Evolutionary conservation across 257 asterid species (phyloP), one percentile per base, ranked within the genome.

Genomic region (Fraxinus americana): DNA sequence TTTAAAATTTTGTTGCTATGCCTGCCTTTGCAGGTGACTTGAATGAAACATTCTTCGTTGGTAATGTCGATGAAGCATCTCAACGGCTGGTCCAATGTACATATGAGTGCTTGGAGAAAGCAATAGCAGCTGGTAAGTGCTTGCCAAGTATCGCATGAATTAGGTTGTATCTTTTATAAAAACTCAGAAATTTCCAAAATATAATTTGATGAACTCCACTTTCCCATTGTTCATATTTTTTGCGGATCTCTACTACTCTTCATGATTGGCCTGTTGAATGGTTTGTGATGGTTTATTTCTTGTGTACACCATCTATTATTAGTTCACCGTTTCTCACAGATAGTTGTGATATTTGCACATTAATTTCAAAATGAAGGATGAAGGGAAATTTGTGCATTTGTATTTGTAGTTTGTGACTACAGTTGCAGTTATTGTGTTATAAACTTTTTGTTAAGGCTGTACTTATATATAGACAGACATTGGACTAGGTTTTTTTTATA

Each of bases 31-130:
- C 87, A 95, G 99, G 92, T 83, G 99, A 95, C 90, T 88, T 95
- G 83, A 93, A 91, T 75, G 99, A 96, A 78, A 93, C 99, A 39
- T 96, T 86, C 82, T 96, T 96, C 67, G 99, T 96, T 74, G 99
- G 99, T 70, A 92, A 91, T 78, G 97, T 96, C 73, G 98, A 92
- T 82, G 98, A 96, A 85, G 87, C 85, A 83, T 96, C 99, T 77
- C 83, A 77, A 77, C 89, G 87, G 79, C 86, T 96, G 79, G 96
- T 96, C 73, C 97, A 92, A 72, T 90, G 97, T 82, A 92, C 99
- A 52, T 93, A 96, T 48, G 99, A 95, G 81, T 95, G 97, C 84
- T 85, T 96, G 88, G 98, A 93, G 81, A 96, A 93, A 85, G 97
- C 97, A 80, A 93, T 93, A 79, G 89, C 98, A 77, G 83, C 85